These are phyloP conservation scores for Cytospora paraplurivora DNA, from an alignment of 2,329 filamentous ascomycete species.

Conservation along the genomic window DNA sequence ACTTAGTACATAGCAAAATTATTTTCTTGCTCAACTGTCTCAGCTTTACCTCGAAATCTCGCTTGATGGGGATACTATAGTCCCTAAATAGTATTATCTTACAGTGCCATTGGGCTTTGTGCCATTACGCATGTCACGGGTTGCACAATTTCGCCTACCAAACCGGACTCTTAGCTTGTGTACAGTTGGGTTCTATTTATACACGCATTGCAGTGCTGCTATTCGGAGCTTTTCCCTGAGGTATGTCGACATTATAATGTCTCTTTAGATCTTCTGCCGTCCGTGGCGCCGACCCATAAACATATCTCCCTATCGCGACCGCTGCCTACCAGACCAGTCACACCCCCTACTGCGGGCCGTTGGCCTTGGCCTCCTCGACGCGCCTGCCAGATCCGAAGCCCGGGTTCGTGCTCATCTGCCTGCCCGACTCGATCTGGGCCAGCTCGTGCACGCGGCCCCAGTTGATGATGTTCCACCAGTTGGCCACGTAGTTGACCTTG, in stretches of 20 bases:
- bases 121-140: background rate
- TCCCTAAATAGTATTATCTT: background rate
- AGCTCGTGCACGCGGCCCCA: constrained; percentile 71
- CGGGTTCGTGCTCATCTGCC: constrained; percentile 15
- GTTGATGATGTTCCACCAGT: constrained; percentile 87
- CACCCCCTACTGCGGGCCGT: constrained; percentile 1
- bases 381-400: background rate
- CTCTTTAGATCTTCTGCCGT: background rate
- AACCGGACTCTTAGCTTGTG: background rate
- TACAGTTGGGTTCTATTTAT: background rate
- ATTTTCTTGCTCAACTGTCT: background rate
- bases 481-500: constrained; percentile 73
- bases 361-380: background rate
- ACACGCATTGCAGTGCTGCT: background rate
- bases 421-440: constrained; percentile 35
- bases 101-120: background rate
- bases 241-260: background rate
- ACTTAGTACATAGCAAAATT: background rate
- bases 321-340: background rate
- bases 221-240: background rate
- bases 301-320: background rate
- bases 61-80: background rate
- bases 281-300: background rate
- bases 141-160: background rate
- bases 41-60: background rate